Conservation (phyloP, 345 rosid species). For the Murraya paniculata region DNA sequence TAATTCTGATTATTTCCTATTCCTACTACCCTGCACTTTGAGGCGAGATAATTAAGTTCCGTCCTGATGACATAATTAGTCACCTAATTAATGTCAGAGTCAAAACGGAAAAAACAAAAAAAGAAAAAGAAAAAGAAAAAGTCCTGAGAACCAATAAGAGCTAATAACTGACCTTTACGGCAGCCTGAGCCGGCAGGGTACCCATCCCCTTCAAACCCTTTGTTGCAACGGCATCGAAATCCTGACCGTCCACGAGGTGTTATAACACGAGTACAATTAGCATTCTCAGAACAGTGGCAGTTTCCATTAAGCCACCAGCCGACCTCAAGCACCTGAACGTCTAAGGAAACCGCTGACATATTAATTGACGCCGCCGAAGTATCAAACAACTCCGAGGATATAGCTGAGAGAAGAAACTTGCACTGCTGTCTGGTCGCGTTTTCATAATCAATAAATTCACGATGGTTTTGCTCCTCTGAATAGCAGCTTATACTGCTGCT, state of each 20-base stretch:
- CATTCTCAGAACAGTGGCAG: slow-evolving; percentile 47
- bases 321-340: slow-evolving; percentile 40
- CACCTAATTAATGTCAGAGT: no score
- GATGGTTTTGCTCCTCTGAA: not conserved
- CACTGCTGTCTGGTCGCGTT: slow-evolving; percentile 26
- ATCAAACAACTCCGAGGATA: slow-evolving; percentile 23
- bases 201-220: slow-evolving; percentile 62
- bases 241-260: slow-evolving; percentile 29
- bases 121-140: not conserved
- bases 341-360: slow-evolving; percentile 31
- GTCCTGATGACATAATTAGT: not conserved
- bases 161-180: slow-evolving; percentile 45
- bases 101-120: not conserved
- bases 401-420: slow-evolving; percentile 46
- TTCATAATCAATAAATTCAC: slow-evolving; percentile 16
- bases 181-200: slow-evolving; percentile 48
- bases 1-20: not conserved
- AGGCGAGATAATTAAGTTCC: not conserved
- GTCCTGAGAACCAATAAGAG: not conserved
- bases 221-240: slow-evolving; percentile 42
- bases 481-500: slow-evolving; percentile 35
- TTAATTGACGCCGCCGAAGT: not conserved
- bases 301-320: slow-evolving; percentile 63
- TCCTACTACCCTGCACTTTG: not conserved
- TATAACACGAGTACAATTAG: slow-evolving; percentile 27